These are phyloP conservation scores for Gelatoporia subvermispora DNA, from an alignment of 768 basidiomycete genomes.

Conservation along the genomic window DNA sequence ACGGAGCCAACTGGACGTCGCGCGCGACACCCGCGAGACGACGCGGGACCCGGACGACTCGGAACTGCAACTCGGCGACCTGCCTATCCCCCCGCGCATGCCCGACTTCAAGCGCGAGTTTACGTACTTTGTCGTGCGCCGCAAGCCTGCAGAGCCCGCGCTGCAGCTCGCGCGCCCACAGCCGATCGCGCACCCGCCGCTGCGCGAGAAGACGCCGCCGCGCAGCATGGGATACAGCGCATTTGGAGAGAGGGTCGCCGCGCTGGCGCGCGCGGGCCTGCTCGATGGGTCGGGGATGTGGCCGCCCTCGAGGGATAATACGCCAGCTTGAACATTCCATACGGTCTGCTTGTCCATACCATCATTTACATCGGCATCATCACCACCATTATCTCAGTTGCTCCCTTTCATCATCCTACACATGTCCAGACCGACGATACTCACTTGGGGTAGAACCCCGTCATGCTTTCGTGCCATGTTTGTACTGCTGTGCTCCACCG, in stretches of 20 bases:
- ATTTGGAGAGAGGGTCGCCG: conserved; percentile 10
- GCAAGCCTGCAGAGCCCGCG: conserved; percentile 8
- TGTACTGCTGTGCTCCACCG: too few relatives aligned
- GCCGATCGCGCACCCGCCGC: conserved; percentile 3
- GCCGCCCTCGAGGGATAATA: conserved; percentile 7
- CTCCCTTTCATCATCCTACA: too few relatives aligned
- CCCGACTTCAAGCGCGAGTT: not conserved
- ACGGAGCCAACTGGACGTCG: conserved; percentile 24
- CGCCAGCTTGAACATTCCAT: too few relatives aligned
- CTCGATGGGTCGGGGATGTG: conserved; percentile 11
- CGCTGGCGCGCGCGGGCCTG: conserved; percentile 13
- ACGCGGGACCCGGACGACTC: conserved; percentile 12
- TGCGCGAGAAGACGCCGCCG: conserved; percentile 5
- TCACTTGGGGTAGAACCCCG: too few relatives aligned
- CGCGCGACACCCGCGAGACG: conserved; percentile 16
- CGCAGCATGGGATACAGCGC: conserved; percentile 14
- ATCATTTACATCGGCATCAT: too few relatives aligned
- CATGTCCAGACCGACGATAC: too few relatives aligned
- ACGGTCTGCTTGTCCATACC: too few relatives aligned
- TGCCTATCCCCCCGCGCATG: conserved; percentile 5
- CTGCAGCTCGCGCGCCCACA: conserved; percentile 16
- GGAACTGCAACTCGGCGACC: conserved; percentile 20
- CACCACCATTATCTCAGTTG: too few relatives aligned
- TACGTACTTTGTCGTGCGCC: conserved; percentile 2
- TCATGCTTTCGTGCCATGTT: too few relatives aligned